A percentile compares a stretch with the other conserved stretches of the same genome.
phyloP scores from a whole-genome alignment of 192 early-diverging fungal species.

The Rhizoclosmatium sp. region DNA sequence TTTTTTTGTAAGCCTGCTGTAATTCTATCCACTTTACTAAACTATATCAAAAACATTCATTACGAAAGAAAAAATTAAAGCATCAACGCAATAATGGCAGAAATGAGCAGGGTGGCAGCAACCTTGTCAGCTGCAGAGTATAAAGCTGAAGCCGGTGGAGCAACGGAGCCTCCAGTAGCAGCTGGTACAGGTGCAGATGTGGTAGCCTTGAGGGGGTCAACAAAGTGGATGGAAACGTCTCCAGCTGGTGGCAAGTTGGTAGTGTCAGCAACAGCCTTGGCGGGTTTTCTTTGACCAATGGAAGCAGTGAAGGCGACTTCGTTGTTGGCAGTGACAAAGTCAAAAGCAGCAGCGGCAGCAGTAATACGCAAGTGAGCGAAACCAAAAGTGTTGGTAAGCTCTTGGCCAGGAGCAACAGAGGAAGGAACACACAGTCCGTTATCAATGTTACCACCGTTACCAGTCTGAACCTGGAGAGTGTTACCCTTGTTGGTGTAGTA shows the following conservation, averaged over 20 bases:
- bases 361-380: slow-evolving; percentile 23
- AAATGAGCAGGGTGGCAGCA: too few species aligned
- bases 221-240: slow-evolving; percentile 16
- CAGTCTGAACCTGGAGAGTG: slow-evolving; percentile 33
- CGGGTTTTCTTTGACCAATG: neutral
- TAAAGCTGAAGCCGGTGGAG: neutral
- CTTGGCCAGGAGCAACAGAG: slow-evolving; percentile 18
- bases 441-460: slow-evolving; percentile 33
- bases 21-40: too few species aligned
- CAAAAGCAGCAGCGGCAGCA: neutral
- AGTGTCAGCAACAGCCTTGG: slow-evolving; percentile 3
- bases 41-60: too few species aligned
- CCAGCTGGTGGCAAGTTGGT: neutral
- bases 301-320: neutral
- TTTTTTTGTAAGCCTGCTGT: too few species aligned
- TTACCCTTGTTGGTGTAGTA: slow-evolving; percentile 27
- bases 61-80: too few species aligned
- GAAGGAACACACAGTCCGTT: neutral
- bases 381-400: slow-evolving; percentile 25
- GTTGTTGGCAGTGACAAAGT: slow-evolving; percentile 15
- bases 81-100: too few species aligned
- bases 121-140: too few species aligned
- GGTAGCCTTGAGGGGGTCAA: neutral
- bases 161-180: neutral
- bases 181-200: neutral